Percentiles rank a stretch among this genome's conserved stretches.
Evolutionary conservation across 495 filamentous ascomycete species (phyloP).

Genomic region (Apiosordaria backusii): DNA sequence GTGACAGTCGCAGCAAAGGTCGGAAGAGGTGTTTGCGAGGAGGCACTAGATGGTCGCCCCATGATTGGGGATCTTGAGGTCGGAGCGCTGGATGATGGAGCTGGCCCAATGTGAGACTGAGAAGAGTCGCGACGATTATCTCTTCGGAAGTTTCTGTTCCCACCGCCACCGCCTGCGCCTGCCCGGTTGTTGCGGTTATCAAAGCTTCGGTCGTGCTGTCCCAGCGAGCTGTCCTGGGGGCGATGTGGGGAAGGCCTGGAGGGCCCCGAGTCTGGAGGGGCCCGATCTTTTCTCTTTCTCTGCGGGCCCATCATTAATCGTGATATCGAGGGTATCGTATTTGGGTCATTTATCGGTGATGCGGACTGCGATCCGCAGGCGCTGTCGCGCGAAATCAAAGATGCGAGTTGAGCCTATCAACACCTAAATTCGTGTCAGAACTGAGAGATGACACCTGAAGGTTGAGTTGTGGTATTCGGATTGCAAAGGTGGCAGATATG

Average conservation of each 20-base stretch:
- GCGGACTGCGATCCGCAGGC: conserved; percentile 22
- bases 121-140: conserved; percentile 46
- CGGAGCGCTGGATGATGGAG: conserved; percentile 18
- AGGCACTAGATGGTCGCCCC: conserved; percentile 44
- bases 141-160: conserved; percentile 38
- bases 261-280: conserved; percentile 40
- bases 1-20: conserved; percentile 24
- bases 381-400: conserved; percentile 1
- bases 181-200: conserved; percentile 22
- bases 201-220: conserved; percentile 49
- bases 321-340: conserved; percentile 9
- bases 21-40: conserved; percentile 23
- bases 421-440: not conserved
- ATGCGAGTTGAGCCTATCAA: not conserved
- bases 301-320: conserved; percentile 46
- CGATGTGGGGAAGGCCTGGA: conserved; percentile 52
- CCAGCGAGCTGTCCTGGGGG: conserved; percentile 45
- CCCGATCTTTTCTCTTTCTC: conserved; percentile 51
- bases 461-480: not conserved
- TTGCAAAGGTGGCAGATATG: not conserved
- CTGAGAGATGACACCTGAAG: not conserved
- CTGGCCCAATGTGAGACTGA: conserved; percentile 25
- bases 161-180: conserved; percentile 31
- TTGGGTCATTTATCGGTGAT: conserved; percentile 26
- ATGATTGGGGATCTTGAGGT: conserved; percentile 39